Conservation (phyloP, 805 yeast species). For the Brettanomyces bruxellensis region DNA sequence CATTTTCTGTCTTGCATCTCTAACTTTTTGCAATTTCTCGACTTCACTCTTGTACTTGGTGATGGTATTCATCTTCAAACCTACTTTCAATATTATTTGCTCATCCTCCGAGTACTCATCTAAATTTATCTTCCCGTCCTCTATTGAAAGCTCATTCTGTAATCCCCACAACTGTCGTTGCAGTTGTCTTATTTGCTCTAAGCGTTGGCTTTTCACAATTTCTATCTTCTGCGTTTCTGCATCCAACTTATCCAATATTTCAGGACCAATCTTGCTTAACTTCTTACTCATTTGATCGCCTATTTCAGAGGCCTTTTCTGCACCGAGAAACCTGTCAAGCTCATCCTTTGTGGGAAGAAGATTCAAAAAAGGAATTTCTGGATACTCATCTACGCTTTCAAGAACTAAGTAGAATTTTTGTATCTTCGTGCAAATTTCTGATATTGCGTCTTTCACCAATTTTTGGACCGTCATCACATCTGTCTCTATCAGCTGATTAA, state of each 20-base stretch:
- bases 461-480: constrained; percentile 18
- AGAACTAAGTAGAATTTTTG: constrained; percentile 15
- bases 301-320: constrained; percentile 7
- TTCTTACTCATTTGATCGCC: constrained; percentile 19
- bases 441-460: constrained; percentile 15
- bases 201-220: not conserved
- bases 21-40: constrained; percentile 21
- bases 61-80: constrained; percentile 12
- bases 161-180: constrained; percentile 6
- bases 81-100: constrained; percentile 14
- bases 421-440: constrained; percentile 14
- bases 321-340: constrained; percentile 6
- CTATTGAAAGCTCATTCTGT: not conserved
- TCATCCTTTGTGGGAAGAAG: constrained; percentile 21
- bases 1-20: constrained; percentile 28
- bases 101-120: constrained; percentile 8
- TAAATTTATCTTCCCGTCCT: constrained; percentile 4
- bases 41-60: constrained; percentile 9
- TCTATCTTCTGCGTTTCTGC: constrained; percentile 17
- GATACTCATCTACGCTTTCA: constrained; percentile 14
- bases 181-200: constrained; percentile 4
- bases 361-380: constrained; percentile 7
- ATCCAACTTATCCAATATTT: constrained; percentile 16
- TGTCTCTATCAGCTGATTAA: constrained; percentile 14
- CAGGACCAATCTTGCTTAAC: constrained; percentile 20